Evolutionary conservation across 352 stramenopile species (phyloP).

Genomic region (Pythium aquatile): DNA sequence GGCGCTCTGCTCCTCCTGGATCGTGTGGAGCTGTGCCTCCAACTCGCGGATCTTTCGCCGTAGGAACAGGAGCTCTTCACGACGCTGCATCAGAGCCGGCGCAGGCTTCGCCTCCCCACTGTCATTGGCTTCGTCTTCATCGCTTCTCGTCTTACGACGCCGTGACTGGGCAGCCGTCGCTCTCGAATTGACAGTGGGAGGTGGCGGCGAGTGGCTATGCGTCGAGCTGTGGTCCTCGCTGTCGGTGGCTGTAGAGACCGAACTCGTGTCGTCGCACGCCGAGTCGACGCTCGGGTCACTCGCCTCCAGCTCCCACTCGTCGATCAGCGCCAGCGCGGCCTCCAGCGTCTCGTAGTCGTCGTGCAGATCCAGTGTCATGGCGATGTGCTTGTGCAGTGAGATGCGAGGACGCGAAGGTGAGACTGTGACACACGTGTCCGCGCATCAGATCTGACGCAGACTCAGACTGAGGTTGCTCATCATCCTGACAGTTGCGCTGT

Average conservation of each 20-base stretch:
- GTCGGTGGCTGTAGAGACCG: background rate
- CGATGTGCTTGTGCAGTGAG: too few relatives aligned
- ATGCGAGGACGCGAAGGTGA: too few relatives aligned
- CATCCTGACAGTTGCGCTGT: too few relatives aligned
- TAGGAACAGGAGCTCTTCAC: slow-evolving; percentile 17
- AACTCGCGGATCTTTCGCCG: slow-evolving; percentile 6
- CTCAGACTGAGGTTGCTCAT: too few relatives aligned
- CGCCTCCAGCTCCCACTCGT: slow-evolving; percentile 12
- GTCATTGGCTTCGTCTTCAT: too few relatives aligned
- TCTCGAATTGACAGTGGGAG: background rate
- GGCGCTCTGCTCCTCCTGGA: background rate
- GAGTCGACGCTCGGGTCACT: background rate
- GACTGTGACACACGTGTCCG: too few relatives aligned
- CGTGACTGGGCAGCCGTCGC: background rate
- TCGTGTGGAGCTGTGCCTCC: background rate
- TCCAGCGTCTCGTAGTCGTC: slow-evolving; percentile 18
- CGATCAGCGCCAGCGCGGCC: slow-evolving; percentile 20
- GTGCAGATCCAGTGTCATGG: slow-evolving; percentile 5
- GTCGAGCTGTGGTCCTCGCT: slow-evolving; percentile 1
- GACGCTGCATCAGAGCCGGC: slow-evolving; percentile 6
- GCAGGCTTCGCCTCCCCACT: too few relatives aligned
- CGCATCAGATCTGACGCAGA: too few relatives aligned
- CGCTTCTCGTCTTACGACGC: background rate
- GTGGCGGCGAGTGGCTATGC: background rate
- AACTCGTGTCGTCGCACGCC: background rate